Percentiles rank a stretch among this genome's conserved stretches.
Evolutionary conservation across 2,329 filamentous ascomycete species (phyloP).

Genomic region (Ilyonectria robusta): DNA sequence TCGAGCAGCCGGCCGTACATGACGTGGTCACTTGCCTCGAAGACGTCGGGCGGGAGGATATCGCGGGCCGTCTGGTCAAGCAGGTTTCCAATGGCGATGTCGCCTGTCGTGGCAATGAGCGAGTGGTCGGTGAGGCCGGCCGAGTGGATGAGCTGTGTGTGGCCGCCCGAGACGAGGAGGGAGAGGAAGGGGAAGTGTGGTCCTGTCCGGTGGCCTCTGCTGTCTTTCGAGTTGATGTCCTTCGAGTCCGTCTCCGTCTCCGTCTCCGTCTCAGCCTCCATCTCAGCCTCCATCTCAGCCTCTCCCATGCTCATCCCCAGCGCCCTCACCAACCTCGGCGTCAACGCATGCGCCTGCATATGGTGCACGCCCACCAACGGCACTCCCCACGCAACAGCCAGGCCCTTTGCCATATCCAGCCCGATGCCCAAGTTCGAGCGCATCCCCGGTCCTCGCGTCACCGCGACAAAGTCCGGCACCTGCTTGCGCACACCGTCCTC

Average conservation of each 20-base stretch:
- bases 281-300: not conserved
- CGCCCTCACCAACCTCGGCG: conserved; percentile 81
- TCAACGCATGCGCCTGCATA: conserved; percentile 97
- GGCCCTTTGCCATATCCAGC: conserved; percentile 87
- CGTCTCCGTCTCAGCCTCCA: not conserved
- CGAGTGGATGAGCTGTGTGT: conserved; percentile 89
- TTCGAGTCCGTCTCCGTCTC: not conserved
- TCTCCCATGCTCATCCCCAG: conserved; percentile 57
- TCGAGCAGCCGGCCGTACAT: conserved; percentile 90
- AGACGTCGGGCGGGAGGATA: conserved; percentile 75
- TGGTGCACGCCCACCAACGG: conserved; percentile 92
- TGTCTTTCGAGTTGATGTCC: not conserved
- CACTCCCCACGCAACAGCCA: conserved; percentile 85
- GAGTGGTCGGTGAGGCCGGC: conserved; percentile 76
- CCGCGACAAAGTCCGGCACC: conserved; percentile 87
- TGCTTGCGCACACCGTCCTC: conserved; percentile 43
- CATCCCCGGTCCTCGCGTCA: conserved; percentile 94
- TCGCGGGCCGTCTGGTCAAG: conserved; percentile 88
- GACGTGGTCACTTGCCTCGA: conserved; percentile 71
- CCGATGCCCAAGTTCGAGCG: conserved; percentile 82
- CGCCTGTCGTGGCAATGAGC: conserved; percentile 80
- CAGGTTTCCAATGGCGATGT: conserved; percentile 90
- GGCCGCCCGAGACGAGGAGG: conserved; percentile 91
- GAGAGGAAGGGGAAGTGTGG: conserved; percentile 88
- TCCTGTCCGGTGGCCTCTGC: conserved; percentile 14